Evolutionary conservation across 208 protist genomes (phyloP).

Genomic region (Acanthamoeba triangularis): DNA sequence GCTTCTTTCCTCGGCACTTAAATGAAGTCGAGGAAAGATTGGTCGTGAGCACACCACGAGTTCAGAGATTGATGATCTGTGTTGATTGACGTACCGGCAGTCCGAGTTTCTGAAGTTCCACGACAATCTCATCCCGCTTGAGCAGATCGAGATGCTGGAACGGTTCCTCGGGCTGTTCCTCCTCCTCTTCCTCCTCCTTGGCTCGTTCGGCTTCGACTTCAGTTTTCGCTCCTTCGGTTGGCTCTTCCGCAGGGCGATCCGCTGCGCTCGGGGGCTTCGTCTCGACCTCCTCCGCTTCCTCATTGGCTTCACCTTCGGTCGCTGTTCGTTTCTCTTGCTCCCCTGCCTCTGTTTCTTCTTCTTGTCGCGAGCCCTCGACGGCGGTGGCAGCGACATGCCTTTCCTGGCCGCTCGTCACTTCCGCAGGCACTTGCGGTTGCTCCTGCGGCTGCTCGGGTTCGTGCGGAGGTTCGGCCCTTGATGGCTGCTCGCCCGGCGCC

Average conservation of each 20-base stretch:
- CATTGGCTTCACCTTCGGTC: neutral
- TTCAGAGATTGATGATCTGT: neutral
- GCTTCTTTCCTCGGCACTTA: constrained; percentile 2
- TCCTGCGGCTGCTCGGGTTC: too few species aligned
- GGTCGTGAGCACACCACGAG: neutral
- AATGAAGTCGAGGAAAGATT: neutral
- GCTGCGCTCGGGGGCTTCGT: too few species aligned
- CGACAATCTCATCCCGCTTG: constrained; percentile 48
- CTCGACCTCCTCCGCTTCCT: neutral
- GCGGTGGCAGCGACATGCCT: neutral
- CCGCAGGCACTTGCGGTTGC: too few species aligned
- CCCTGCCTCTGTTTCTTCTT: neutral
- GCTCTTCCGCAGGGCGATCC: too few species aligned
- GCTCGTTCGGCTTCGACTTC: neutral
- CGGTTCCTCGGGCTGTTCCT: neutral
- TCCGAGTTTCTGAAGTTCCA: neutral
- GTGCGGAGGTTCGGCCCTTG: too few species aligned
- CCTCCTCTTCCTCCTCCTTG: neutral
- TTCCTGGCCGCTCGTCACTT: neutral
- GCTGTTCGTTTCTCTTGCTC: neutral
- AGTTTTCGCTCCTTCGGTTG: too few species aligned
- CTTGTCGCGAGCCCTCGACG: neutral
- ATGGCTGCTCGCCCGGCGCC: too few species aligned
- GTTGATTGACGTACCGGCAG: too few species aligned
- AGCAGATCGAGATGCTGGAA: neutral